These are phyloP conservation scores for Alternaria solani DNA, from an alignment of 2,329 filamentous ascomycete genomes.

Conservation along the genomic window DNA sequence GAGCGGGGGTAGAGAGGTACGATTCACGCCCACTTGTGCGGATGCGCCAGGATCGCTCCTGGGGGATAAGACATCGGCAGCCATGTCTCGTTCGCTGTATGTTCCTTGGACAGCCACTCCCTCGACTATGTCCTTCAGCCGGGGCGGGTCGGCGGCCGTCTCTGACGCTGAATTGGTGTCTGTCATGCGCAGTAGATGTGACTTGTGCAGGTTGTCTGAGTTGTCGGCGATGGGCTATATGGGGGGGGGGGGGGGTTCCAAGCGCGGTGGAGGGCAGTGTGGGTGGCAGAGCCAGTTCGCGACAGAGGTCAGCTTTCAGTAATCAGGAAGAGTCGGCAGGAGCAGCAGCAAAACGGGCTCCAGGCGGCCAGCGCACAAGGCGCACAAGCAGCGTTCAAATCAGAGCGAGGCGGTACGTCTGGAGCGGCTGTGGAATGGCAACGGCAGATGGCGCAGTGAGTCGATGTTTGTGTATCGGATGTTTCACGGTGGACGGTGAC, in stretches of 20 bases:
- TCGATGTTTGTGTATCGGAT: slow-evolving; percentile 33
- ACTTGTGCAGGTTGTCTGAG: slow-evolving; percentile 17
- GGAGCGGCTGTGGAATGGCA: slow-evolving; percentile 30
- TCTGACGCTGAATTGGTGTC: slow-evolving; percentile 27
- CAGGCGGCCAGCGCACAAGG: slow-evolving; percentile 34
- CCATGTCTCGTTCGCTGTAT: slow-evolving; percentile 42
- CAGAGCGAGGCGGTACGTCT: slow-evolving; percentile 33
- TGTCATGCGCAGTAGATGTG: slow-evolving; percentile 46
- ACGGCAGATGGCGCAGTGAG: slow-evolving; percentile 26
- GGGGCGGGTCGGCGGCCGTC: slow-evolving; percentile 34
- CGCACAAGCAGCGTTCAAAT: slow-evolving; percentile 34
- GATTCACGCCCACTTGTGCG: slow-evolving; percentile 46
- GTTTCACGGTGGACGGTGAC: slow-evolving; percentile 26
- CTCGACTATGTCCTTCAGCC: slow-evolving; percentile 42
- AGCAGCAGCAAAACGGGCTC: slow-evolving; percentile 18
- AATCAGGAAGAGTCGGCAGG: slow-evolving; percentile 13
- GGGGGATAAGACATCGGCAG: slow-evolving; percentile 49
- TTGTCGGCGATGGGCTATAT: slow-evolving; percentile 30
- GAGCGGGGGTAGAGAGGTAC: slow-evolving; percentile 58
- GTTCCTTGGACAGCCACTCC: slow-evolving; percentile 37
- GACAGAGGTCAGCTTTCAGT: slow-evolving; percentile 5
- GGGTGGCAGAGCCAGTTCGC: slow-evolving; percentile 13
- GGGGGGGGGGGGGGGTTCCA: background rate
- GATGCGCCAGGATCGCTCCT: slow-evolving; percentile 42
- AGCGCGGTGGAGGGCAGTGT: slow-evolving; percentile 19